Base-by-base conservation (phyloP, 768 basidiomycete species). In the Sporobolomyces phaffii region DNA sequence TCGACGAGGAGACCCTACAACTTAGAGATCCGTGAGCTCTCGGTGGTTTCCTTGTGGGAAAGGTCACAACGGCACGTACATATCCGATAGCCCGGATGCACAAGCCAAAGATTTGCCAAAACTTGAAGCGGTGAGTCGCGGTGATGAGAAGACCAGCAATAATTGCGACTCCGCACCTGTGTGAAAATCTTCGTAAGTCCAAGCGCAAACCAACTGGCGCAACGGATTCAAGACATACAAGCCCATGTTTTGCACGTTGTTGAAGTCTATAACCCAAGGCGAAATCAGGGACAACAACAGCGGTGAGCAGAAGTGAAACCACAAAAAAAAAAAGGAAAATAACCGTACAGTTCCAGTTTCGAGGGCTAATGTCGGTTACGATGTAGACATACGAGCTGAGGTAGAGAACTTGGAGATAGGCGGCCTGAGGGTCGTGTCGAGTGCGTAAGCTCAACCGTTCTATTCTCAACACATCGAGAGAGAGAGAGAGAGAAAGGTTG, bases 51-150 rank as follows among this genome's bases (percentile, higher is more conserved):
- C n/a, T n/a, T n/a, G n/a, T n/a, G n/a, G n/a, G n/a, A n/a, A n/a
- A n/a, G n/a, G n/a, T n/a, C n/a, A n/a, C n/a, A n/a, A n/a, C n/a
- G n/a, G n/a, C n/a, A 38, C 57, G 49, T 3, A 58, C 64, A 40
- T 48, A 66, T 28, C 74, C 73, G 60, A 77, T 57, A 58, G 76
- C 64, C 51, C 75, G 65, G 68, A 76, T 64, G 40, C 50, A 60
- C 22, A 76, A 62, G 40, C 76, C 77, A 18, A 62, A 51, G 36
- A 78, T 41, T 64, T 77, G 76, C 29, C 74, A 48, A 26, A 65
- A 69, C 74, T 79, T 79, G 76, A 76, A 79, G n/a, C 77, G 66
- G 57, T 75, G 75, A 15, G 75, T 76, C 52, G 67, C 74, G 22
- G 74, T 64, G 47, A 73, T 69, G 40, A 77, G 44, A 2, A 73